A percentile compares a stretch with the other conserved stretches of the same genome.
phyloP scores from a whole-genome alignment of 176 grass and related monocot genomes.

The Sorghum bicolor region Sorghum_bicolor_NCBIv3 NC_012871.2:73811501-73812000 shows the following conservation, averaged over 20 bases:
- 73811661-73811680: background rate
- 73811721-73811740: background rate
- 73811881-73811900: background rate
- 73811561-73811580: conserved; percentile 64
- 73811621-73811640: conserved; percentile 54
- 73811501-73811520: background rate
- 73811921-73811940: conserved; percentile 1
- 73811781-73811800: background rate
- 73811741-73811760: background rate
- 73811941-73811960: background rate
- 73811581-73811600: conserved; percentile 87
- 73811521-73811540: background rate
- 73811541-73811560: conserved; percentile 92
- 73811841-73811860: background rate
- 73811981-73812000: background rate
- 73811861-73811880: background rate
- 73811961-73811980: background rate
- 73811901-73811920: background rate
- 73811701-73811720: background rate
- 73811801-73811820: background rate
- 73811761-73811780: background rate
- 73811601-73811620: conserved; percentile 37
- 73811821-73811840: background rate
- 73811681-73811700: background rate
- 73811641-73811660: background rate